Base-by-base conservation (phyloP, 2,329 filamentous ascomycete species). In the Fusarium subglutinans region DNA sequence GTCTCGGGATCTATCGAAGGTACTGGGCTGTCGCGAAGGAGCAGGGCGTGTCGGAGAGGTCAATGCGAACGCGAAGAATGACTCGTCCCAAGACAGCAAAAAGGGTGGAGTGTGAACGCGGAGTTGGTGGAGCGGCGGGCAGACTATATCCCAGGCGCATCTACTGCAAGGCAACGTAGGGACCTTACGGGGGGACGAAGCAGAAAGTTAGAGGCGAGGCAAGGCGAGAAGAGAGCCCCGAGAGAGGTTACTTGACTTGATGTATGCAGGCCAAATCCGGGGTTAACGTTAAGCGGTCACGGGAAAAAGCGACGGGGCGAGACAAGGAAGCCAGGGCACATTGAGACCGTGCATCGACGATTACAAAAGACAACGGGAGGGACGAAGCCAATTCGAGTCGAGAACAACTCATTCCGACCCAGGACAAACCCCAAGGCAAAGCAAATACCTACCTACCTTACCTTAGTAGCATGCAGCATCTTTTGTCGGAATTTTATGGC, bases 111-210 rank as follows among this genome's bases (percentile, higher is more conserved):
- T 62, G 73, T 77, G 66, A 68, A 76, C 66, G 72, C 72, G 73
- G 70, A 70, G 63, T 72, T 72, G 72, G 72, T 77, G 72, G 76
- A 78, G 77, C 68, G 70, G 77, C 68, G 70, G 77, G 75, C 72
- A 48, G 45, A 48, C 45, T 48, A 73, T 67, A 26, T 58, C 63
- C 65, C 60, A 70, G 68, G 74, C 75, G 77, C 77, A 78, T 70
- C 35, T 45, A 70, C 37, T 43, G 54, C 38, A 45, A 45, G 40
- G 28, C 20, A 44, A 48, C 20, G 20, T 33, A 50, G 75, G 70
- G 69, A 48, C 38, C 30, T 54, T 54, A 66, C 63, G 62, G 63
- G 63, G 63, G 67, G 53, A 75, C 55, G 63, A 73, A 69, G 72
- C 66, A 70, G 56, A 24, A 28, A 57, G 40, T 33, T 51, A 66